Evolutionary conservation across 2,329 filamentous ascomycete species (phyloP).

Genomic region (Ascochyta viciae-villosae): DNA sequence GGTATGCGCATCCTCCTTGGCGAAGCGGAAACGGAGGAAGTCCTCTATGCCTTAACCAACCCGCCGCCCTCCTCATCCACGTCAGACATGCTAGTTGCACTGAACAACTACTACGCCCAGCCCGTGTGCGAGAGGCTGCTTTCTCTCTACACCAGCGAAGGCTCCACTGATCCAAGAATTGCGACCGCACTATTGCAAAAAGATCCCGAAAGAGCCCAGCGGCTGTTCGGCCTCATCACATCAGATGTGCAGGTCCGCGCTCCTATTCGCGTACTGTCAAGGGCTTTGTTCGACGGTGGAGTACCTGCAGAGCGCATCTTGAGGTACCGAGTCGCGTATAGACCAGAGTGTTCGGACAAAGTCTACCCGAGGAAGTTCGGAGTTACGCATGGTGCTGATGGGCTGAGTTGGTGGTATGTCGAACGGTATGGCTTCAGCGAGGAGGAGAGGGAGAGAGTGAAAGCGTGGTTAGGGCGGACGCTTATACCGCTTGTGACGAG

Average conservation of each 20-base stretch:
- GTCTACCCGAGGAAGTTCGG: conserved; percentile 9
- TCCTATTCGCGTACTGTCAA: conserved; percentile 9
- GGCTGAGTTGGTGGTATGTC: conserved; percentile 12
- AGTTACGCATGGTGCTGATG: conserved; percentile 11
- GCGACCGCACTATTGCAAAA: background rate
- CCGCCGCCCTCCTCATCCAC: conserved; percentile 3
- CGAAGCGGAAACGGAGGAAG: conserved; percentile 11
- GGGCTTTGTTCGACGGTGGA: conserved; percentile 8
- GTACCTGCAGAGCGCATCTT: conserved; percentile 3
- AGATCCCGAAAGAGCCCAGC: conserved; percentile 1
- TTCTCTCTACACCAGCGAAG: conserved; percentile 3
- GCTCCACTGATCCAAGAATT: background rate
- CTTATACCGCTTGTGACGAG: conserved; percentile 2
- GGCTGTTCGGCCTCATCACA: conserved; percentile 10
- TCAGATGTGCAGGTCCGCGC: conserved; percentile 16
- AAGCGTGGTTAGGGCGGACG: conserved; percentile 2
- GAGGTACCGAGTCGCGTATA: conserved; percentile 11
- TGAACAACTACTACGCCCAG: conserved; percentile 14
- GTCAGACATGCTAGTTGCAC: conserved; percentile 3
- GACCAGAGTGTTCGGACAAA: conserved; percentile 7
- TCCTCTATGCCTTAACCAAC: conserved; percentile 9
- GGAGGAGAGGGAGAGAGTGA: conserved; percentile 1
- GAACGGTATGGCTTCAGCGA: conserved; percentile 7
- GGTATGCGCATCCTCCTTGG: conserved; percentile 9
- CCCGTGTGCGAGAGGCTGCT: conserved; percentile 7